Conservation (phyloP, 257 asterid species). For the Solanum sejunctum region DNA sequence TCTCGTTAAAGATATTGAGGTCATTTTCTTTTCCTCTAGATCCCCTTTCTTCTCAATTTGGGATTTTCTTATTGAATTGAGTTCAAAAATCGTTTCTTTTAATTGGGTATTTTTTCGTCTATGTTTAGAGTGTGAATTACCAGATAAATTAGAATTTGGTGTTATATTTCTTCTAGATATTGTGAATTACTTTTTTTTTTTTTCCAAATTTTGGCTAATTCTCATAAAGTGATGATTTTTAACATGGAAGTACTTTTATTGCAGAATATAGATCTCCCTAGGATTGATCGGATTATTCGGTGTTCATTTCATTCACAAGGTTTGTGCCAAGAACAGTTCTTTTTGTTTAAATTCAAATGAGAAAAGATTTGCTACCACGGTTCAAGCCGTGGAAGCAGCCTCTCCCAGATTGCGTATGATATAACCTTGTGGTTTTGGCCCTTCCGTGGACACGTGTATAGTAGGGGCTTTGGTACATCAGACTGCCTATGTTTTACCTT, state of each 20-base stretch:
- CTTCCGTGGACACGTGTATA: neutral
- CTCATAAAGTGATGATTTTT: neutral
- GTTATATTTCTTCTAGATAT: neutral
- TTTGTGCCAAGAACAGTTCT: slow-evolving; percentile 1
- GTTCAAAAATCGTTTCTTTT: neutral
- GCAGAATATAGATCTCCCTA: slow-evolving; percentile 85
- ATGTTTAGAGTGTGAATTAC: neutral
- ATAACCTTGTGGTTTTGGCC: neutral
- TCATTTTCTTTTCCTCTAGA: neutral
- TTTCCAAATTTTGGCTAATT: neutral
- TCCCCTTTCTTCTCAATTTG: neutral
- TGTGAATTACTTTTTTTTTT: neutral
- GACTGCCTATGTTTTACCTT: neutral
- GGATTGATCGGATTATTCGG: slow-evolving; percentile 77
- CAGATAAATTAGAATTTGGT: neutral
- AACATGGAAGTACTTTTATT: neutral
- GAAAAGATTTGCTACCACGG: too few relatives aligned
- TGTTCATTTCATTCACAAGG: slow-evolving; percentile 89
- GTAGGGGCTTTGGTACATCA: neutral
- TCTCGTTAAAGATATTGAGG: slow-evolving; percentile 87
- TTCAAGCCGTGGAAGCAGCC: neutral
- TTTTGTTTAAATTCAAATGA: neutral
- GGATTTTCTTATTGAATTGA: neutral
- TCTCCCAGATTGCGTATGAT: neutral
- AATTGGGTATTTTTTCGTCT: neutral